Base-by-base conservation (phyloP, 2,329 filamentous ascomycete species). In the Dryadomyces quercivorus region DNA sequence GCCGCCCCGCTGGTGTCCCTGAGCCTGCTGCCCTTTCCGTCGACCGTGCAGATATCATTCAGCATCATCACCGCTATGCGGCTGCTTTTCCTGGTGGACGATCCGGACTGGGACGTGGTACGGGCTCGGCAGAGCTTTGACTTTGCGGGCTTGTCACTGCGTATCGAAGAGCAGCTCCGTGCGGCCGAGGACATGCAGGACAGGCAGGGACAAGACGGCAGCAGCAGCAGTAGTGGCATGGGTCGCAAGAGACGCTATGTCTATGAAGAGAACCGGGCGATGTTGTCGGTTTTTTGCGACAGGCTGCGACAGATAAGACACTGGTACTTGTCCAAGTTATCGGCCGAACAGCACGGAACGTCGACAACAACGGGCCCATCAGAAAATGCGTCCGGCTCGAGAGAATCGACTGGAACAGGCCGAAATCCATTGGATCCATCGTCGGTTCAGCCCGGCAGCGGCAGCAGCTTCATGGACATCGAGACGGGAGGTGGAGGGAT, bases 301-400 rank as follows among this genome's bases (percentile, higher is more conserved):
- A 71, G 69, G 55, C 53, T 70, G 6, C 61, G 66, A 1, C 72
- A 70, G 70, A 68, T 72, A 16, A 59, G 66, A 18, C 65, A 68
- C n/a, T 73, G 70, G 71, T 72, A 67, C 46, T 13, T 52, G 7
- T 49, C 56, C 26, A 59, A 56, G 46, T 43, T 59, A 18, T 48
- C 56, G 10, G 20, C 40, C 15, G 48, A 50, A 13, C 45, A 54
- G 34, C 52, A 49, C 44, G 44, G 52, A 42, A 20, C 38, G 18
- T 8, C 26, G 15, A 45, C 18, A 15, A 31, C 50, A 5, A 34
- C 43, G 1, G 48, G 21, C 48, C 7, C 18, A 13, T 9, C 34
- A 1, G 18, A 22, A 5, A 18, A 20, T 21, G 31, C 13, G 8
- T 21, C 38, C 45, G 8, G 34, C 26, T 20, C 10, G 13, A 21